A percentile compares a stretch with the other conserved stretches of the same genome.
phyloP scores from a whole-genome alignment of 179 eudicot species.

The Patellifolia procumbens region DNA sequence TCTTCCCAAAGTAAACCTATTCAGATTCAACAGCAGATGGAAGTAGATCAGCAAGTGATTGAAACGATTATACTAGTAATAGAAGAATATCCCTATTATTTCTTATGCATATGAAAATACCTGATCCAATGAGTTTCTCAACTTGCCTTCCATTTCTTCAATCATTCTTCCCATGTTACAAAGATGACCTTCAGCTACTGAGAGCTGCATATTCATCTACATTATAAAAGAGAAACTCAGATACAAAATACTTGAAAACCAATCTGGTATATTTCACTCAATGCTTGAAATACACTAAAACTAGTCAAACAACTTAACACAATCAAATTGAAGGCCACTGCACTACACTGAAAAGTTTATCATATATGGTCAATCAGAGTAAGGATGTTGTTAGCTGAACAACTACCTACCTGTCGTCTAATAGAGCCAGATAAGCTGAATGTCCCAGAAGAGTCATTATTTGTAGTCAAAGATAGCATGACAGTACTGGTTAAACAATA shows the following conservation, averaged over 20 bases:
- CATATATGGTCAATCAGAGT: neutral
- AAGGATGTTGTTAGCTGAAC: neutral
- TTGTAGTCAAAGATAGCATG: slow-evolving; percentile 90
- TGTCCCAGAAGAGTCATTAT: slow-evolving; percentile 69
- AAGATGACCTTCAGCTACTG: slow-evolving; percentile 89
- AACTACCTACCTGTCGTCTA: slow-evolving; percentile 89
- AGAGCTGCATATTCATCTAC: slow-evolving; percentile 87
- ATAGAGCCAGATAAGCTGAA: slow-evolving; percentile 94
- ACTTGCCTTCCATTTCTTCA: slow-evolving; percentile 92
- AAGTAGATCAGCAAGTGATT: neutral
- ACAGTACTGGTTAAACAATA: slow-evolving; percentile 98
- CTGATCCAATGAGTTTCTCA: slow-evolving; percentile 92
- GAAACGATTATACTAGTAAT: neutral
- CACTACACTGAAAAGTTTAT: no score
- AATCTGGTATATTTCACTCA: neutral
- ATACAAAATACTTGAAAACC: neutral
- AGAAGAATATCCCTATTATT: neutral
- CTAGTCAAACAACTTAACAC: neutral
- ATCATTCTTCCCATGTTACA: slow-evolving; percentile 99
- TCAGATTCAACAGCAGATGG: slow-evolving; percentile 13
- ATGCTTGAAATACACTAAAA: neutral
- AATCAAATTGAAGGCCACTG: neutral
- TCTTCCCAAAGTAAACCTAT: slow-evolving; percentile 97
- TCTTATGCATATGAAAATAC: slow-evolving; percentile 34
- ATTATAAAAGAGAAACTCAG: neutral